Evolutionary conservation across 2,329 filamentous ascomycete genomes (phyloP).

Genomic region (Seiridium unicorne): DNA sequence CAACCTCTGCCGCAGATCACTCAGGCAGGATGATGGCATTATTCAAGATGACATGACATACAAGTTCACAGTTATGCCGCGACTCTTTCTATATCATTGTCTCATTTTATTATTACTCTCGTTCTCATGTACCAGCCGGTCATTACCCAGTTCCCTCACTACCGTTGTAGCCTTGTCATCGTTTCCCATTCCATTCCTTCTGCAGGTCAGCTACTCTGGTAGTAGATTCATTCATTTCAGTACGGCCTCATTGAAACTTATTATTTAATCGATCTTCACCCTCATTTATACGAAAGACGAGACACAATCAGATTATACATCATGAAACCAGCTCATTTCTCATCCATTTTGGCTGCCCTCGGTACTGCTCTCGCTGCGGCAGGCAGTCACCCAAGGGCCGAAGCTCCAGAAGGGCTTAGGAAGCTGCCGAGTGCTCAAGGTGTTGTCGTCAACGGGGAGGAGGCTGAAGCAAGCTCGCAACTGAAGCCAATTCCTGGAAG

Average conservation of each 20-base stretch:
- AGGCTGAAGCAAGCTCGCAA: background rate
- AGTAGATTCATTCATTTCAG: constrained; percentile 1
- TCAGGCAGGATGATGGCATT: background rate
- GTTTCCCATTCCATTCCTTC: constrained; percentile 6
- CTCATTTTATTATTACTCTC: background rate
- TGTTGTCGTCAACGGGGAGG: background rate
- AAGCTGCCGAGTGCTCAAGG: background rate
- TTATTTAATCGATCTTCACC: background rate
- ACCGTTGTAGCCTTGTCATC: background rate
- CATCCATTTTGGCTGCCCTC: background rate
- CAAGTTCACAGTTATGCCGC: background rate
- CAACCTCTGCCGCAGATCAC: constrained; percentile 1
- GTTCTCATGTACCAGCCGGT: background rate
- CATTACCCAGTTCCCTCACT: background rate
- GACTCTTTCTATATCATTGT: background rate
- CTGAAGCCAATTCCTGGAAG: constrained; percentile 3
- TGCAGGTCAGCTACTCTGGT: constrained; percentile 11
- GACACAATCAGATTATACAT: background rate
- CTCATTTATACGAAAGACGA: background rate
- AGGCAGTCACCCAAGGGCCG: background rate
- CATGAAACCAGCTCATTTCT: background rate
- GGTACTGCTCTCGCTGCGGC: background rate
- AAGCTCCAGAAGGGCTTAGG: background rate
- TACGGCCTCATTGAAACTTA: background rate
- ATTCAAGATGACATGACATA: background rate